phyloP scores from a whole-genome alignment of 768 basidiomycete genomes.

The Podaxis sp. region DNA sequence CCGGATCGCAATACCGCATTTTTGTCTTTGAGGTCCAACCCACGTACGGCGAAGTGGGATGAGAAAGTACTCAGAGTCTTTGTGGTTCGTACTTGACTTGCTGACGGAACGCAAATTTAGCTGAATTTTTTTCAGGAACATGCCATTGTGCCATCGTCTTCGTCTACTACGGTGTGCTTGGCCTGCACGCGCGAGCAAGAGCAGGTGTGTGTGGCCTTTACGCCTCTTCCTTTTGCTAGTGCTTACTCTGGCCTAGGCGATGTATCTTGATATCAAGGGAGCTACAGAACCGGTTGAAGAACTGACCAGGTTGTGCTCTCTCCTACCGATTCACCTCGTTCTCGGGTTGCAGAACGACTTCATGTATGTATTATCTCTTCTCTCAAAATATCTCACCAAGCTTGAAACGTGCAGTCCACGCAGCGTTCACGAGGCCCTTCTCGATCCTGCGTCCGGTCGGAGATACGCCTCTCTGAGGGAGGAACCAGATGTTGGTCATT shows the following conservation, averaged over 20 bases:
- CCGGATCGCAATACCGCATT: constrained; percentile 31
- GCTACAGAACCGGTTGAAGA: constrained; percentile 49
- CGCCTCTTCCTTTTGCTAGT: neutral
- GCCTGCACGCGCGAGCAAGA: constrained; percentile 65
- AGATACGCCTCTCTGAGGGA: constrained; percentile 32
- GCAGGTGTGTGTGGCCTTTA: constrained; percentile 37
- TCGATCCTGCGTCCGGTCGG: constrained; percentile 32
- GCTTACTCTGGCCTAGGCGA: constrained; percentile 37
- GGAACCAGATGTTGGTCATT: constrained; percentile 28
- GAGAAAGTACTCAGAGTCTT: constrained; percentile 48
- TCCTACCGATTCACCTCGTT: constrained; percentile 10
- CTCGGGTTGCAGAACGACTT: constrained; percentile 6
- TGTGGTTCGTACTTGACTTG: constrained; percentile 37
- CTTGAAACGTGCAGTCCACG: constrained; percentile 26
- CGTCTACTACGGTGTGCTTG: constrained; percentile 36
- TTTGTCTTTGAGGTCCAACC: constrained; percentile 8
- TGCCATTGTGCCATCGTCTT: constrained; percentile 40
- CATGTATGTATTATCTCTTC: constrained; percentile 42
- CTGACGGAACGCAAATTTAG: neutral
- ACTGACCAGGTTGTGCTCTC: constrained; percentile 37
- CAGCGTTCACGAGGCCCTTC: constrained; percentile 33
- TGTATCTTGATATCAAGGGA: constrained; percentile 62
- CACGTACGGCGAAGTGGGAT: constrained; percentile 48
- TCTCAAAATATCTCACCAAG: neutral
- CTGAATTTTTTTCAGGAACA: constrained; percentile 33